These are phyloP conservation scores for Trichosporon inkin DNA, from an alignment of 1,284 basidiomycete genomes.

Conservation along the genomic window DNA sequence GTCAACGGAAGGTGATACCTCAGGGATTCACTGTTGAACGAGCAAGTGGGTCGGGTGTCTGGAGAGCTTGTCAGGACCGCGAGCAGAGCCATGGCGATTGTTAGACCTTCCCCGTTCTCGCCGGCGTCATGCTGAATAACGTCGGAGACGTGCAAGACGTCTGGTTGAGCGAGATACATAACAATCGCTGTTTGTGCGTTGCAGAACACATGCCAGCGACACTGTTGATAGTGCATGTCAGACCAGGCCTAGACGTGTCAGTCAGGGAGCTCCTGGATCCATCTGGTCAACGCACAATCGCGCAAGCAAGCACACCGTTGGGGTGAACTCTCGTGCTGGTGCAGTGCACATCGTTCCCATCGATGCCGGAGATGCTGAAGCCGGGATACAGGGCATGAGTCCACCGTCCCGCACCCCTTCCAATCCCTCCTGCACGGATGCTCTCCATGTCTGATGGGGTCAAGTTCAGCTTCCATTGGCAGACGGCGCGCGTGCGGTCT, in stretches of 20 bases:
- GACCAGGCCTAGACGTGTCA: slow-evolving; percentile 11
- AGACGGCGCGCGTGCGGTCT: neutral
- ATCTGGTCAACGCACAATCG: slow-evolving; percentile 5
- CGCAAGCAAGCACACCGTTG: slow-evolving; percentile 8
- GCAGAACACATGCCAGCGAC: slow-evolving; percentile 15
- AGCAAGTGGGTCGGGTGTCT: slow-evolving; percentile 5
- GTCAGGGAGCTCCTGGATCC: neutral
- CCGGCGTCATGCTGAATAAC: slow-evolving; percentile 12
- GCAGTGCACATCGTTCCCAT: neutral
- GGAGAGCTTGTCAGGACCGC: neutral
- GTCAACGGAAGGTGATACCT: neutral
- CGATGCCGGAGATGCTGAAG: slow-evolving; percentile 2
- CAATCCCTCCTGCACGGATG: neutral
- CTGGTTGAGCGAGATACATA: slow-evolving; percentile 16
- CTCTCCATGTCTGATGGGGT: neutral
- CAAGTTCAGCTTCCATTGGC: neutral
- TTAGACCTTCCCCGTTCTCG: neutral
- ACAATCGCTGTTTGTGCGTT: slow-evolving; percentile 12
- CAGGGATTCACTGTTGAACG: slow-evolving; percentile 8
- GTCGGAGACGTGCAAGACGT: slow-evolving; percentile 11
- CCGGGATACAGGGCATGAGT: slow-evolving; percentile 6
- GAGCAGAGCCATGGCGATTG: slow-evolving; percentile 4
- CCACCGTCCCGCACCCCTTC: neutral
- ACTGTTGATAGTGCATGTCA: slow-evolving; percentile 13
- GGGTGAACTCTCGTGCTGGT: neutral